These are phyloP conservation scores for Quillaja saponaria DNA, from an alignment of 306 rosid species.

Conservation along the genomic window DNA sequence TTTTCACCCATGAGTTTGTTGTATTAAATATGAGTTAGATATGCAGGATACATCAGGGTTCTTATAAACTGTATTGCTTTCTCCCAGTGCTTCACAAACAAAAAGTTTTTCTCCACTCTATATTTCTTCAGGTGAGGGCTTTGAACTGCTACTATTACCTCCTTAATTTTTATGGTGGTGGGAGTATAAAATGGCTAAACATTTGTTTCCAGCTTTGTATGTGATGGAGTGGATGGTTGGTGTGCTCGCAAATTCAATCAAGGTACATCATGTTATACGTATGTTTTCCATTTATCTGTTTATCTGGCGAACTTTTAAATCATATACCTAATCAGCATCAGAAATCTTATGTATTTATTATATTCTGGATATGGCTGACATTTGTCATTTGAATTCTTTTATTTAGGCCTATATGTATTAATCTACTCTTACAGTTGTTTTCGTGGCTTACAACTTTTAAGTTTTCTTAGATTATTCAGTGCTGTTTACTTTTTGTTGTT, in stretches of 20 bases:
- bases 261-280: conserved; percentile 48
- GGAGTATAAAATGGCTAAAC: conserved; percentile 31
- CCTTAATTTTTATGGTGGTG: conserved; percentile 18
- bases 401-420: not conserved
- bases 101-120: conserved; percentile 66
- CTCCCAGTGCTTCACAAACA: conserved; percentile 73
- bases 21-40: conserved; percentile 20
- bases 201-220: conserved; percentile 75
- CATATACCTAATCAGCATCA: conserved; percentile 1
- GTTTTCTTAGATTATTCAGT: too few relatives aligned
- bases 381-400: not conserved
- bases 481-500: too few relatives aligned
- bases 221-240: conserved; percentile 98
- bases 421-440: too few relatives aligned
- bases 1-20: conserved; percentile 10
- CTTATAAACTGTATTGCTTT: conserved; percentile 77
- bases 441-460: too few relatives aligned
- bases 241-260: conserved; percentile 98
- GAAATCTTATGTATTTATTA: not conserved
- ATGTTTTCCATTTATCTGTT: not conserved
- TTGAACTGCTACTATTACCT: conserved; percentile 3
- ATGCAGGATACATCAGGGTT: conserved; percentile 84
- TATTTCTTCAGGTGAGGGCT: conserved; percentile 74
- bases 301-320: conserved; percentile 13
- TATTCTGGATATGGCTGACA: too few relatives aligned